These are phyloP conservation scores for Neophaeococcomyces mojaviensis DNA, from an alignment of 2,329 filamentous ascomycete species.

Conservation along the genomic window DNA sequence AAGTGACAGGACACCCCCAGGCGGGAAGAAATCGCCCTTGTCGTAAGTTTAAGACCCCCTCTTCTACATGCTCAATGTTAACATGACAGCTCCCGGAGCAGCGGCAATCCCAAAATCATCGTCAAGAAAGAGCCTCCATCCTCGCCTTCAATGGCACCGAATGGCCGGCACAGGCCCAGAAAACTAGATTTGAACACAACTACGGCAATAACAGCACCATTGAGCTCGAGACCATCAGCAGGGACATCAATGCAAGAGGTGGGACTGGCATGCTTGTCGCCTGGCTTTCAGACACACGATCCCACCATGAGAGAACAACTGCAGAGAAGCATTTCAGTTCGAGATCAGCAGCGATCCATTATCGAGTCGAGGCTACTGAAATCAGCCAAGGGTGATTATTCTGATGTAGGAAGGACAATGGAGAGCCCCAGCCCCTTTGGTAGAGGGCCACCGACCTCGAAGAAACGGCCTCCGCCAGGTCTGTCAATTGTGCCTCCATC, in stretches of 20 bases:
- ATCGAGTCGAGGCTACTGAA: slow-evolving; percentile 89
- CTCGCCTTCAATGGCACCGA: slow-evolving; percentile 67
- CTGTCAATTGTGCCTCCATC: slow-evolving; percentile 92
- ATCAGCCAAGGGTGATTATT: slow-evolving; percentile 70
- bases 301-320: slow-evolving; percentile 94
- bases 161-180: slow-evolving; percentile 66
- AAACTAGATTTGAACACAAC: slow-evolving; percentile 62
- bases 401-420: slow-evolving; percentile 32
- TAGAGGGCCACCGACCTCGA: slow-evolving; percentile 50
- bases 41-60: slow-evolving; percentile 37
- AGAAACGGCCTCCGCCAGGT: slow-evolving; percentile 68
- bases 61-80: slow-evolving; percentile 19
- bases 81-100: slow-evolving; percentile 34
- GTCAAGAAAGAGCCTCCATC: slow-evolving; percentile 90
- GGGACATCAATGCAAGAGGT: slow-evolving; percentile 79
- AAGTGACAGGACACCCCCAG: slow-evolving; percentile 29
- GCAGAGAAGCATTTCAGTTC: slow-evolving; percentile 84
- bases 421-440: slow-evolving; percentile 61
- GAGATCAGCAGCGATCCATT: slow-evolving; percentile 88
- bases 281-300: slow-evolving; percentile 91
- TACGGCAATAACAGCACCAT: slow-evolving; percentile 31
- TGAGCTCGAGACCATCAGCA: slow-evolving; percentile 52
- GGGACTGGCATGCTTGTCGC: slow-evolving; percentile 86
- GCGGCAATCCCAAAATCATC: slow-evolving; percentile 66
- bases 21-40: slow-evolving; percentile 48